Evolutionary conservation across 306 rosid genomes (phyloP).

Genomic region (Citrullus amarus): DNA sequence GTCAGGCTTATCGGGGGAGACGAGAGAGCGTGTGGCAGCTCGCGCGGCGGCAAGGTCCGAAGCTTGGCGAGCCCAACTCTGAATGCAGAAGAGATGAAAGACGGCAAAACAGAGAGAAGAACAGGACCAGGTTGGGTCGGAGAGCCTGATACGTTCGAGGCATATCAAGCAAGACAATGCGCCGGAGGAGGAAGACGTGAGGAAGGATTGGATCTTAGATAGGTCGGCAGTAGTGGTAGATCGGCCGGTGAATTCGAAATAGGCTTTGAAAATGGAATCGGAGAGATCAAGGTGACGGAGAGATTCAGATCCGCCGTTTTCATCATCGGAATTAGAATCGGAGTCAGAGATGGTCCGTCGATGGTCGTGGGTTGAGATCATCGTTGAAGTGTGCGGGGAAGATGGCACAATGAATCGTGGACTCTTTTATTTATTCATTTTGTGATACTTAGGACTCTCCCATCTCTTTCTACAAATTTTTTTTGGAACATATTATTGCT

Average conservation of each 20-base stretch:
- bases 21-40: slow-evolving; percentile 62
- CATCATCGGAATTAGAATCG: slow-evolving; percentile 51
- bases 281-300: slow-evolving; percentile 71
- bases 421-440: neutral
- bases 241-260: slow-evolving; percentile 56
- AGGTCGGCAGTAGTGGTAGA: slow-evolving; percentile 54
- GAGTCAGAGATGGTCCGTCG: slow-evolving; percentile 9
- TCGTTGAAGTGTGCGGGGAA: neutral
- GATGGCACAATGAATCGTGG: neutral
- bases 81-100: slow-evolving; percentile 86
- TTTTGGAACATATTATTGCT: too few relatives aligned
- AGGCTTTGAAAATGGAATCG: slow-evolving; percentile 59
- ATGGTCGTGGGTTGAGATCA: slow-evolving; percentile 20
- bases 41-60: slow-evolving; percentile 63
- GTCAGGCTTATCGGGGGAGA: slow-evolving; percentile 30
- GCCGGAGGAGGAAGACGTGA: slow-evolving; percentile 83
- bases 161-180: slow-evolving; percentile 87
- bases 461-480: neutral
- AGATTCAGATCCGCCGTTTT: slow-evolving; percentile 12
- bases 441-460: neutral
- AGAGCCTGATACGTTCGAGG: slow-evolving; percentile 74
- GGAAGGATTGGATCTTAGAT: slow-evolving; percentile 84
- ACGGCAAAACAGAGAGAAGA: slow-evolving; percentile 74
- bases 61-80: slow-evolving; percentile 85
- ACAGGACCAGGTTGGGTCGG: slow-evolving; percentile 93